These are phyloP conservation scores for Tulasnella sp. DNA, from an alignment of 768 basidiomycete genomes.

Conservation along the genomic window DNA sequence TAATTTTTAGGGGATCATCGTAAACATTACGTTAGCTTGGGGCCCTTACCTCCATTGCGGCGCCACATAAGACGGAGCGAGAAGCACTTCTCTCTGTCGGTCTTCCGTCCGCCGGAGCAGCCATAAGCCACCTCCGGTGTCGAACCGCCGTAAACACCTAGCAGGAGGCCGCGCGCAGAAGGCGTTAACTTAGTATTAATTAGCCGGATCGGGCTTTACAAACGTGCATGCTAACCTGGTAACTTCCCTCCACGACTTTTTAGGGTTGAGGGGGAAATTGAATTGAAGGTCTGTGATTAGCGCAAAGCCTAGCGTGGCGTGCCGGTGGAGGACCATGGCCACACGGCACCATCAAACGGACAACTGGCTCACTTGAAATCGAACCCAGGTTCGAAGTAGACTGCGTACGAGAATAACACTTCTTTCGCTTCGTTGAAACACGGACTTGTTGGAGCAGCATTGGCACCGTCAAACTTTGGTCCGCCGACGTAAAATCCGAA, in stretches of 20 bases:
- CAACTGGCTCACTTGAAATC: conserved; percentile 16
- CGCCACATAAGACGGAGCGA: conserved; percentile 67
- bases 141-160: conserved; percentile 12
- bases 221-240: background rate
- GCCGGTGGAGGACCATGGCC: too few relatives aligned
- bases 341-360: too few relatives aligned
- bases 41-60: conserved; percentile 31
- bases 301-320: background rate
- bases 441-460: background rate
- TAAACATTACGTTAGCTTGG: background rate
- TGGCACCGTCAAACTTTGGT: background rate
- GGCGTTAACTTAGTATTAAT: too few relatives aligned
- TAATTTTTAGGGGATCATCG: background rate
- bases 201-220: too few relatives aligned
- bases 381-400: conserved; percentile 23
- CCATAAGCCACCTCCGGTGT: conserved; percentile 36
- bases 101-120: conserved; percentile 60
- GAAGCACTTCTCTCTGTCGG: conserved; percentile 50
- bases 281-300: background rate
- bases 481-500: conserved; percentile 21
- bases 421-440: conserved; percentile 11
- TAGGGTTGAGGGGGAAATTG: too few relatives aligned
- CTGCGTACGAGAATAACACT: conserved; percentile 21
- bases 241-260: conserved; percentile 16
- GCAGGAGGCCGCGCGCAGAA: too few relatives aligned